Evolutionary conservation across 148 eudicot genomes (phyloP).

Genomic region (Fagopyrum tataricum): DNA sequence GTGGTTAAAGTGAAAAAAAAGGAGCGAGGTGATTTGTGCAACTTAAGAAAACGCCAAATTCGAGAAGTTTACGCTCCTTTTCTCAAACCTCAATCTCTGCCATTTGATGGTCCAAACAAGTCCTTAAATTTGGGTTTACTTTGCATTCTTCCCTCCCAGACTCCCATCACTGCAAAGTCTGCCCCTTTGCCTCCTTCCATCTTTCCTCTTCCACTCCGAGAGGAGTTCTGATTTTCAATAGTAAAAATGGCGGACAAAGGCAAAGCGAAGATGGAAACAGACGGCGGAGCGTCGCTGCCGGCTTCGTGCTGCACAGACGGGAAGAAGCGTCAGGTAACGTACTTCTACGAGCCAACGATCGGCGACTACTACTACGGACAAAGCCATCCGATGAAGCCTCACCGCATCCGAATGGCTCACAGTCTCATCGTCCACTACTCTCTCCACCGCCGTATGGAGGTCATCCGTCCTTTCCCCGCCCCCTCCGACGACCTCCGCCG

Average conservation of each 20-base stretch:
- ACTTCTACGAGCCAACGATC: slow-evolving; percentile 89
- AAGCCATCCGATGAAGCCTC: slow-evolving; percentile 95
- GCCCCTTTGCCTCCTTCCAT: background rate
- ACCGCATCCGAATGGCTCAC: slow-evolving; percentile 91
- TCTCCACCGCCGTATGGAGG: slow-evolving; percentile 66
- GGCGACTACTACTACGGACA: slow-evolving; percentile 96
- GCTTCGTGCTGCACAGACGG: slow-evolving; percentile 53
- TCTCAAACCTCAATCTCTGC: too few relatives aligned
- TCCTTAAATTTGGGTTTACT: background rate
- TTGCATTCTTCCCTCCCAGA: background rate
- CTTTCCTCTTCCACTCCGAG: background rate
- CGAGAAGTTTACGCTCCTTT: too few relatives aligned
- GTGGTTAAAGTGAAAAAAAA: too few relatives aligned
- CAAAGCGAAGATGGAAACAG: background rate
- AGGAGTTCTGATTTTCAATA: background rate
- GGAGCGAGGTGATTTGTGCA: too few relatives aligned
- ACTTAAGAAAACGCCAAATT: too few relatives aligned
- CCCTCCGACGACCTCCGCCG: slow-evolving; percentile 43
- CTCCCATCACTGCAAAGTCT: background rate
- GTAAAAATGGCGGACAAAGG: background rate
- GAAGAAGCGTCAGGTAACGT: slow-evolving; percentile 57
- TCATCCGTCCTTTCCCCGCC: slow-evolving; percentile 71
- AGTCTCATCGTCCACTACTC: slow-evolving; percentile 68
- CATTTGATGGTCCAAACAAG: too few relatives aligned
- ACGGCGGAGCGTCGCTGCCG: slow-evolving; percentile 45